Evolutionary conservation across 805 yeast genomes (phyloP).

Genomic region (Kodamaea kaohsiungensis): DNA sequence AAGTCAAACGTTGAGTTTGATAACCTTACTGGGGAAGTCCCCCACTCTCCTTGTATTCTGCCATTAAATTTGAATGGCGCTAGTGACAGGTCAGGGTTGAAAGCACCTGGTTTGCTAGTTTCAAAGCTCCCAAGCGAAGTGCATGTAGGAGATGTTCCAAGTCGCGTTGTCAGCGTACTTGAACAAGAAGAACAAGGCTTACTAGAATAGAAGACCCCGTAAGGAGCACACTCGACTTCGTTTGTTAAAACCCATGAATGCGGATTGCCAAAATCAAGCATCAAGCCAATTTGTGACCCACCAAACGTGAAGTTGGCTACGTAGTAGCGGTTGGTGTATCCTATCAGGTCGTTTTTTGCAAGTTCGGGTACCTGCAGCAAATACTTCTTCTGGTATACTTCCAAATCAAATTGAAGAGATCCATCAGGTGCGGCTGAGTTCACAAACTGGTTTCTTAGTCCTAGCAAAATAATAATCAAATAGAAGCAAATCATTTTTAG

Average conservation of each 20-base stretch:
- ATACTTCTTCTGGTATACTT: too few species aligned
- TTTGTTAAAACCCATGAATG: not conserved
- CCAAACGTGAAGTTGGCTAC: not conserved
- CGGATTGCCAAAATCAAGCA: not conserved
- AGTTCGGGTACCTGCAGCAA: not conserved
- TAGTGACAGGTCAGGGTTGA: not conserved
- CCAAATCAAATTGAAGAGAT: not conserved
- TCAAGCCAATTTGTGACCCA: not conserved
- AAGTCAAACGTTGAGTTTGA: not conserved
- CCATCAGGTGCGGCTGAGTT: not conserved
- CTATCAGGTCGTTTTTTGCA: not conserved
- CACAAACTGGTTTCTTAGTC: too few species aligned
- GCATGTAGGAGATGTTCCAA: not conserved
- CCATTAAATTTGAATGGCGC: not conserved
- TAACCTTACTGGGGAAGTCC: not conserved
- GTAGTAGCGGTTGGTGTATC: not conserved
- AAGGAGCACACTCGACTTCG: not conserved
- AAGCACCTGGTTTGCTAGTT: not conserved
- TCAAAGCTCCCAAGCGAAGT: not conserved
- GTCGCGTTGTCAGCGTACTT: not conserved
- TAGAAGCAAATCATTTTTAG: too few species aligned
- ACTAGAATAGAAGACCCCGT: not conserved
- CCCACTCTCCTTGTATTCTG: not conserved
- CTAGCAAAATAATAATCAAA: too few species aligned
- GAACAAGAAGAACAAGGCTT: not conserved